Base-by-base conservation (phyloP, 352 stramenopile species). In the Plasmopara viticola region DNA sequence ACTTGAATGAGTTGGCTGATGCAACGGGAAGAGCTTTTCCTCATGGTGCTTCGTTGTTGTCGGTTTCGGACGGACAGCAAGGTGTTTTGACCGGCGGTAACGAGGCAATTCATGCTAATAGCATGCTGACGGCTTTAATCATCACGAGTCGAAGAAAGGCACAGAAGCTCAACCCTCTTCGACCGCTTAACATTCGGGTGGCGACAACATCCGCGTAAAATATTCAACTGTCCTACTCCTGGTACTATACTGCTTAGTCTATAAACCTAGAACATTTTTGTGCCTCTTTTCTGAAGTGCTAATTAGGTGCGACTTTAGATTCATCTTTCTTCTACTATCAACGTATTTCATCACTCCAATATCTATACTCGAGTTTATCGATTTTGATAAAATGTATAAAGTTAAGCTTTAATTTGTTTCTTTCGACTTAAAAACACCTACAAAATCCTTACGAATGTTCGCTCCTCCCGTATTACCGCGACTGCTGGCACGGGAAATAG, bases 81-180 rank as follows among this genome's bases (percentile, higher is more conserved):
- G 83, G 83, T 44, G 69, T 90, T 20, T 65, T 90, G 60, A 46
- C 65, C 4, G 68, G 74, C 38, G 74, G 66, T 14, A 77, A 58
- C 44, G 77, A 89, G 37, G 56, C 66, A 12, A 56, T 83, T 29
- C 73, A 94, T 53, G 75, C 75, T 9, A 94, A 94, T 53, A 78
- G 77, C 14, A 94, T 94, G 83, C 42, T 91, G 52, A 73, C 78
- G 17, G 68, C 76, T 14, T 60, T 94, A 43, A 66, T 94, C 18
- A 56, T 94, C 45, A 89, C 83, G n/a, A 94, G 81, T 51, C 73
- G 74, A 46, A 89, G 88, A 68, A 91, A 94, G 62, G 37, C 70
- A 2, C 53, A 72, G 47, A 76, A 74, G 44, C 64, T 83, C n/a
- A 70, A 72, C 10, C 64, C 72, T 30, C 53, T 87, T 28, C 64